Percentiles rank a stretch among this genome's conserved stretches.
These are phyloP conservation scores for Trichosporon sp. DNA, from an alignment of 1,284 basidiomycete genomes.

Conservation along the genomic window DNA sequence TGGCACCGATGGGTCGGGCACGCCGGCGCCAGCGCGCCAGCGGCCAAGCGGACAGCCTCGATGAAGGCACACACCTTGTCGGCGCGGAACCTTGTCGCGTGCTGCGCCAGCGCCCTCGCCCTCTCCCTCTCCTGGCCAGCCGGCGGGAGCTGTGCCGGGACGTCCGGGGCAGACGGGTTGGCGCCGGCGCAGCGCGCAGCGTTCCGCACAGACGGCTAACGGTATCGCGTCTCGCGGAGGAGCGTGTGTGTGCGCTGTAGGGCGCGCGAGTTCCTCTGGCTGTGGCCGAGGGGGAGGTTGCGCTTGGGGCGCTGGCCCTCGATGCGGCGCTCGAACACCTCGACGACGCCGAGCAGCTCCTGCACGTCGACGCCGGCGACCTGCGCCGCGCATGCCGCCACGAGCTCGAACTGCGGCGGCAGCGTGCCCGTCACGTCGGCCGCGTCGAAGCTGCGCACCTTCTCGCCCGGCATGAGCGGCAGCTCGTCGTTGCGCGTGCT, in stretches of 20 bases:
- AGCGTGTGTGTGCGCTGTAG: not conserved
- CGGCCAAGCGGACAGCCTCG: too few relatives aligned
- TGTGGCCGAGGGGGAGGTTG: not conserved
- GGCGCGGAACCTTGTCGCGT: too few relatives aligned
- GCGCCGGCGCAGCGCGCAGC: too few relatives aligned
- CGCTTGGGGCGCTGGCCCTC: slow-evolving; percentile 13
- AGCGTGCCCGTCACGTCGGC: slow-evolving; percentile 28
- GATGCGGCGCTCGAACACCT: slow-evolving; percentile 35
- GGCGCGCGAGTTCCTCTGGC: not conserved
- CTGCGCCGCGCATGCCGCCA: slow-evolving; percentile 28
- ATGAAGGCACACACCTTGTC: too few relatives aligned
- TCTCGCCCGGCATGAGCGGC: slow-evolving; percentile 39
- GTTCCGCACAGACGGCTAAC: too few relatives aligned
- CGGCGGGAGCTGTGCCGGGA: too few relatives aligned
- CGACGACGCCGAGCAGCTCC: slow-evolving; percentile 26
- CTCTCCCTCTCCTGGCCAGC: too few relatives aligned
- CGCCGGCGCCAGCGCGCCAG: too few relatives aligned
- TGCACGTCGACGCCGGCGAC: slow-evolving; percentile 28
- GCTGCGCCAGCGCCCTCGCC: too few relatives aligned
- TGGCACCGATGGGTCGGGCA: too few relatives aligned
- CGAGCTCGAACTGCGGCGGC: slow-evolving; percentile 27
- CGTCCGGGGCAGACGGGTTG: too few relatives aligned
- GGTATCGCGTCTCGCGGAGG: not conserved
- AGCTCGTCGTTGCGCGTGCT: slow-evolving; percentile 21
- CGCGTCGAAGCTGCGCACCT: slow-evolving; percentile 26